Evolutionary conservation across 495 filamentous ascomycete genomes (phyloP), one percentile per base, ranked within the genome.

Genomic region (Penicillium verhagenii): DNA sequence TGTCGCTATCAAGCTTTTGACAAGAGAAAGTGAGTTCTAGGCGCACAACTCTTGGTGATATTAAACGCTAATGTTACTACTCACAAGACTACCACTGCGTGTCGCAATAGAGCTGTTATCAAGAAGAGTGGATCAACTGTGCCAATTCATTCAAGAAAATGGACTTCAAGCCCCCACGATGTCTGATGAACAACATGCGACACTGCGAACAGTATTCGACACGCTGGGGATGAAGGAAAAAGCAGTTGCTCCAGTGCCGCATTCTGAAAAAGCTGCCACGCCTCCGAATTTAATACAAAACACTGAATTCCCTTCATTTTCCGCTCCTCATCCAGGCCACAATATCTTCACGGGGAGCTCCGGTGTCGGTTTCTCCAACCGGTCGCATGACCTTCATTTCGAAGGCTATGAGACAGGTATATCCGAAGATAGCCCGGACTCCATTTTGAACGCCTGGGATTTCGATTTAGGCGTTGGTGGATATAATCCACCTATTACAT

Each of bases 1-100:
- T 71, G 68, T 46, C 48, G 23, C 7, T 71, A 71, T 44, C 52
- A 58, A 19, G 42, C 49, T 1, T 53, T 63, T 35, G 65, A 66
- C 45, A 66, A 63, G 44, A 52, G 68, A 33, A 68, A 63, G 66
- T 69, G 50, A 28, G 61, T 57, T 10, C n/a, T n/a, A n/a, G n/a
- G n/a, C n/a, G n/a, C n/a, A n/a, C n/a, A n/a, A n/a, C n/a, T n/a
- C n/a, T n/a, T n/a, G n/a, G n/a, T n/a, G 18, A 37, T 7, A 6
- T 38, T 51, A 14, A 7, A 10, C 7, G 24, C 16, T 14, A 31
- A 25, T 18, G 20, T 38, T 19, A 10, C 19, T 29, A 26, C 2
- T 19, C 39, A 59, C 52, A 19, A n/a, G 39, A 20, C 44, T 64
- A 7, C 56, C 57, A 16, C 42, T 70, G 6, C 57, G 63, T 18